Evolutionary conservation across 805 yeast species (phyloP).

Genomic region (Kuraishia floccosa): DNA sequence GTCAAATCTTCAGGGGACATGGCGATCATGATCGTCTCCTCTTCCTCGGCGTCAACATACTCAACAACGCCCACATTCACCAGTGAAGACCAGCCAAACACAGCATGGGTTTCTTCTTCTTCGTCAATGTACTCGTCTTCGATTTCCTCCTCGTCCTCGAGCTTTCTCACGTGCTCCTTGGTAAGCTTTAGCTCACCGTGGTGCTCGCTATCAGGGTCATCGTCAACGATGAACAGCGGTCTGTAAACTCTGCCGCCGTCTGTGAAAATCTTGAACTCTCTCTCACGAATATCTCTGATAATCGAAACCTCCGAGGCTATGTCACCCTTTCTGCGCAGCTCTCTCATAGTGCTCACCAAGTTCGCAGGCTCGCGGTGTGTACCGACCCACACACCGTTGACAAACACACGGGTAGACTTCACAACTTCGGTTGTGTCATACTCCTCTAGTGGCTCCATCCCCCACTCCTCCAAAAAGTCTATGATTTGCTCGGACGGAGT

Average conservation of each 20-base stretch:
- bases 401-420: slow-evolving; percentile 87
- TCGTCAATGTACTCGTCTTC: slow-evolving; percentile 35
- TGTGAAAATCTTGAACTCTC: slow-evolving; percentile 90
- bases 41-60: slow-evolving; percentile 98
- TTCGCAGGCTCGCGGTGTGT: slow-evolving; percentile 94
- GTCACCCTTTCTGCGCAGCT: slow-evolving; percentile 89
- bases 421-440: slow-evolving; percentile 88
- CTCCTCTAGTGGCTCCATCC: slow-evolving; percentile 95
- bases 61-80: slow-evolving; percentile 84
- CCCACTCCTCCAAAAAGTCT: slow-evolving; percentile 96
- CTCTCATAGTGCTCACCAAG: slow-evolving; percentile 82
- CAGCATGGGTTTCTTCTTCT: slow-evolving; percentile 23
- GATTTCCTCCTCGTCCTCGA: slow-evolving; percentile 54
- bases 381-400: slow-evolving; percentile 99
- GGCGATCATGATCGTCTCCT: slow-evolving; percentile 95
- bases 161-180: slow-evolving; percentile 71
- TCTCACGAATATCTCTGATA: slow-evolving; percentile 93
- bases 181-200: slow-evolving; percentile 74
- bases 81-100: slow-evolving; percentile 76
- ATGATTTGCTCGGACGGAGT: slow-evolving; percentile 92
- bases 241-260: slow-evolving; percentile 99
- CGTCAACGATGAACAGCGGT: slow-evolving; percentile 89
- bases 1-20: slow-evolving; percentile 97
- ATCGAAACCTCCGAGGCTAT: slow-evolving; percentile 94
- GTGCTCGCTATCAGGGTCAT: slow-evolving; percentile 56